These are phyloP conservation scores for Friedmanniomyces endolithicus DNA, from an alignment of 495 filamentous ascomycete genomes.

Conservation along the genomic window DNA sequence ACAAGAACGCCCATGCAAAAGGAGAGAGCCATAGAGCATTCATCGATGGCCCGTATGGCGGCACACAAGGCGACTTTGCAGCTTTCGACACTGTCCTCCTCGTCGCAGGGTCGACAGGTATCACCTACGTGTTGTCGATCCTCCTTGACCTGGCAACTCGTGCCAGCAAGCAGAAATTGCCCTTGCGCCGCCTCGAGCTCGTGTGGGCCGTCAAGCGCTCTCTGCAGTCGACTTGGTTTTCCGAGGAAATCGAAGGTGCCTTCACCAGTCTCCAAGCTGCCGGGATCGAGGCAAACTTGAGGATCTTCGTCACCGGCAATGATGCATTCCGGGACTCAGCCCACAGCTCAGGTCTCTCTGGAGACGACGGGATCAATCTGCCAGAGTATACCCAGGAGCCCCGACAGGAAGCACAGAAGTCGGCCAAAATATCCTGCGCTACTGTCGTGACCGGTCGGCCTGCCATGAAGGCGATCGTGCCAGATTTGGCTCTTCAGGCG, in stretches of 20 bases:
- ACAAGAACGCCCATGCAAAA: background rate
- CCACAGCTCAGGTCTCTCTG: slow-evolving; percentile 27
- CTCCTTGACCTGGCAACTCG: slow-evolving; percentile 7
- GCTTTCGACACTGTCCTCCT: slow-evolving; percentile 45
- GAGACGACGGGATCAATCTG: no score
- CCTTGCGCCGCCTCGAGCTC: background rate
- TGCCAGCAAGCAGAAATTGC: background rate
- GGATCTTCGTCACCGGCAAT: background rate
- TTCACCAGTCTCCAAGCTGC: no score
- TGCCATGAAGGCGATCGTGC: slow-evolving; percentile 28
- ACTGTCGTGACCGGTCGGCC: no score
- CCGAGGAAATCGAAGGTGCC: background rate
- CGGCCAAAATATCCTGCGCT: no score
- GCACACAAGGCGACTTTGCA: slow-evolving; percentile 26
- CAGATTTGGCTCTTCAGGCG: slow-evolving; percentile 41
- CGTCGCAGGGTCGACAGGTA: slow-evolving; percentile 43
- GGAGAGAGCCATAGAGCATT: background rate
- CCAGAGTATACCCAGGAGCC: no score
- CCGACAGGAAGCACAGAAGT: no score
- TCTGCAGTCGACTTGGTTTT: background rate
- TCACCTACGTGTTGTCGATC: background rate
- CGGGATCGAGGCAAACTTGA: background rate
- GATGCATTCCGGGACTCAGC: background rate
- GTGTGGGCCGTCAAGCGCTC: slow-evolving; percentile 6
- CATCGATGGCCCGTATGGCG: slow-evolving; percentile 42